These are phyloP conservation scores for Aspergillus campestris DNA, from an alignment of 495 filamentous ascomycete genomes.

Conservation along the genomic window DNA sequence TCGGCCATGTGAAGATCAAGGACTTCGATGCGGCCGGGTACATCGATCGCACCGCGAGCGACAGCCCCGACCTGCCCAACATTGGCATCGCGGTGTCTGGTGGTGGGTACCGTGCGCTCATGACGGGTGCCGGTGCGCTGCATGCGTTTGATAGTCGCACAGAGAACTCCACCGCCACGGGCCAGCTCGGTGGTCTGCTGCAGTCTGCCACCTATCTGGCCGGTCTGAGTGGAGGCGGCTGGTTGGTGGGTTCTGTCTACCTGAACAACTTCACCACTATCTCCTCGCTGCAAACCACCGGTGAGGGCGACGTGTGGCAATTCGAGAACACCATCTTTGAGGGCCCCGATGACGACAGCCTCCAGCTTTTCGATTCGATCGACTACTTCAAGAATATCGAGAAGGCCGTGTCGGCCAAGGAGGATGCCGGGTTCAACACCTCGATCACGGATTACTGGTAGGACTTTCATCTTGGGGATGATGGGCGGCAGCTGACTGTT, in stretches of 20 bases:
- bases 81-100: constrained; percentile 53
- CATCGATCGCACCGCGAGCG: constrained; percentile 48
- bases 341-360: constrained; percentile 46
- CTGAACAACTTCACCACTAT: constrained; percentile 86
- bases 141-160: constrained; percentile 79
- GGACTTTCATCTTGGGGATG: constrained; percentile 8
- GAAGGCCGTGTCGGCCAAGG: constrained; percentile 56
- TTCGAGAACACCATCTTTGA: constrained; percentile 71
- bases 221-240: constrained; percentile 79
- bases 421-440: constrained; percentile 60
- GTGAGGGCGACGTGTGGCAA: constrained; percentile 55
- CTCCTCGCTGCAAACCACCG: constrained; percentile 39
- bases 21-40: constrained; percentile 69
- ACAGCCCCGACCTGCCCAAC: constrained; percentile 52
- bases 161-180: constrained; percentile 50
- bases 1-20: constrained; percentile 61
- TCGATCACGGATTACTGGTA: constrained; percentile 86
- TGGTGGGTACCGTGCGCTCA: constrained; percentile 75
- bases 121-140: constrained; percentile 83
- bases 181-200: constrained; percentile 76
- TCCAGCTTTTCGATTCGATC: constrained; percentile 43
- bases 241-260: constrained; percentile 79
- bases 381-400: constrained; percentile 61
- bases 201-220: constrained; percentile 80
- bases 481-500: constrained; percentile 4